Evolutionary conservation across 345 rosid species (phyloP), one percentile per base, ranked within the genome.

Genomic region (Isatis tinctoria): DNA sequence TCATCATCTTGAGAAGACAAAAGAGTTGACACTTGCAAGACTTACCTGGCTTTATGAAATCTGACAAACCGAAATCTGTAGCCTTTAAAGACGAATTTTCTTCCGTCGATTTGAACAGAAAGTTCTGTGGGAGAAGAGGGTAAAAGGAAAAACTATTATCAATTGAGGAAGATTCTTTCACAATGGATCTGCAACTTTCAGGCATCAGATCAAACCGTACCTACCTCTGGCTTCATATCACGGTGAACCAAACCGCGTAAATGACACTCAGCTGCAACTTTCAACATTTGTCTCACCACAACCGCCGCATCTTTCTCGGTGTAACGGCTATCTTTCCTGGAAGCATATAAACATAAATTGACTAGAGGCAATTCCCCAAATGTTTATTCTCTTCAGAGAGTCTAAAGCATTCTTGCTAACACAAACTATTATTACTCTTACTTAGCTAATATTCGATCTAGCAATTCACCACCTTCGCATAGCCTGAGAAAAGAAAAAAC

Each of bases 211-310:
- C 17, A 52, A 62, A 40, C 11, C 8, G 8, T 87, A 91, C 98
- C 97, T 93, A 96, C 99, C 96, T 96, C 99, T 16, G 98, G 98
- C 75, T 92, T 96, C 99, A 96, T 85, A 78, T 96, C 99, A 8
- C 98, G 89, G 72, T 96, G 99, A 65, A 96, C 96, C 68, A 92
- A 78, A 65, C 99, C 97, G 72, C 82, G 91, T 53, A 96, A 80
- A 80, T 96, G 99, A 76, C 99, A 96, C 70, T 96, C 89, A 58
- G 97, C 99, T 8, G 97, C 97, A 59, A 93, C 98, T 82, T 79
- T 93, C 36, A 93, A 89, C 97, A 92, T 92, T 79, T 92, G 96
- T 41, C 96, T 75, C 51, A 90, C 98, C 73, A 92, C 83, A 35
- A 90, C 90, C 20, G 98, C 96, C 6, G 98, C 98, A 47, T 90